These are phyloP conservation scores for Chrysosphaeria jannelii DNA, from an alignment of 2,329 filamentous ascomycete genomes.

Conservation along the genomic window DNA sequence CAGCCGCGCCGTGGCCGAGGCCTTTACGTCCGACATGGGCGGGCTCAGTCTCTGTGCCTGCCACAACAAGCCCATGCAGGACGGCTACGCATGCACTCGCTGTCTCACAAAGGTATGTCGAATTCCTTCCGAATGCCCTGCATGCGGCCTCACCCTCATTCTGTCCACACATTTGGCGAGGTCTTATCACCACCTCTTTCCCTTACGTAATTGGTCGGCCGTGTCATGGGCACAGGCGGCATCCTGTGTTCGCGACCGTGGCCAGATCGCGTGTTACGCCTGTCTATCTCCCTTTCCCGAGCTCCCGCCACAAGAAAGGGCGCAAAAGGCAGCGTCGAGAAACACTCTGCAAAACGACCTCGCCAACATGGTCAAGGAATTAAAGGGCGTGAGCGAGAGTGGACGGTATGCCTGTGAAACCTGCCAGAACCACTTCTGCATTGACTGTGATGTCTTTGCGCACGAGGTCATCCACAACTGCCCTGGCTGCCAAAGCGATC, in stretches of 20 bases:
- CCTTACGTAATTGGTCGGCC: slow-evolving; percentile 67
- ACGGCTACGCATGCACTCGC: slow-evolving; percentile 74
- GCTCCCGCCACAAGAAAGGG: slow-evolving; percentile 7
- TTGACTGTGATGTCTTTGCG: slow-evolving; percentile 87
- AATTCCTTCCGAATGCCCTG: slow-evolving; percentile 69
- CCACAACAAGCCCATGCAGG: slow-evolving; percentile 51
- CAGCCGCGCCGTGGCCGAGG: slow-evolving; percentile 46
- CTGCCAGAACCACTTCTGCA: slow-evolving; percentile 83
- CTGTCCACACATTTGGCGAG: slow-evolving; percentile 75
- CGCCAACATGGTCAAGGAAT: slow-evolving; percentile 5
- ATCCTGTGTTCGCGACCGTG: slow-evolving; percentile 10
- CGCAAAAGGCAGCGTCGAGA: not conserved
- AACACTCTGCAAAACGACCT: too few species aligned
- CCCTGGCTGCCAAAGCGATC: slow-evolving; percentile 47
- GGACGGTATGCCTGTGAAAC: slow-evolving; percentile 65
- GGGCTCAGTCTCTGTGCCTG: slow-evolving; percentile 62
- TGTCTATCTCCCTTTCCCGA: slow-evolving; percentile 47
- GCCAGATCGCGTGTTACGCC: slow-evolving; percentile 33
- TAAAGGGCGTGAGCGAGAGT: slow-evolving; percentile 52
- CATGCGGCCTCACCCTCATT: slow-evolving; percentile 74
- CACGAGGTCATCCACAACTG: slow-evolving; percentile 93
- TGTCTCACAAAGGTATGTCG: slow-evolving; percentile 74
- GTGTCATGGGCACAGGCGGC: slow-evolving; percentile 53
- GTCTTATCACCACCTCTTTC: slow-evolving; percentile 84
- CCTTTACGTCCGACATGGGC: slow-evolving; percentile 26